Evolutionary conservation across 495 filamentous ascomycete genomes (phyloP).

Genomic region (Tuber melanosporum): DNA sequence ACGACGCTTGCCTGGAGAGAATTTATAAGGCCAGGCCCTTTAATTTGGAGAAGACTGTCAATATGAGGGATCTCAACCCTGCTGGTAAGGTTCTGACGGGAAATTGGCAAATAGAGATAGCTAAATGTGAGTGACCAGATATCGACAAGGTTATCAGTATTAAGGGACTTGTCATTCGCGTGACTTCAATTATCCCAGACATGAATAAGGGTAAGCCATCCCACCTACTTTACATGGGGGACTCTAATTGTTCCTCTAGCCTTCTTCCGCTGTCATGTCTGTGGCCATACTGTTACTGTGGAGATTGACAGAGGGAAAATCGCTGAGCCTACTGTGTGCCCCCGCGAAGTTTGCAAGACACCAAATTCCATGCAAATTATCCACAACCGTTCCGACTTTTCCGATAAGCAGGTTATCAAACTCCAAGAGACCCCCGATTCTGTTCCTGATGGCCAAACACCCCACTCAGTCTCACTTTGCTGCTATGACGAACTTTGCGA

Average conservation of each 20-base stretch:
- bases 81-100: conserved; percentile 50
- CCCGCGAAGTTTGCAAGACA: conserved; percentile 71
- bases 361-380: conserved; percentile 97
- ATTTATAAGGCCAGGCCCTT: conserved; percentile 82
- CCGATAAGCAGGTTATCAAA: conserved; percentile 98
- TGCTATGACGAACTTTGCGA: conserved; percentile 96
- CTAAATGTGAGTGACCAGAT: conserved; percentile 49
- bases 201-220: conserved; percentile 72
- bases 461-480: conserved; percentile 95
- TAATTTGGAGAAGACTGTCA: conserved; percentile 77
- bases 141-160: conserved; percentile 95
- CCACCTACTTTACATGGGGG: neutral
- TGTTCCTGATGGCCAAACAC: conserved; percentile 90
- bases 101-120: neutral
- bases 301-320: conserved; percentile 94
- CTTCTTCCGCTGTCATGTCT: conserved; percentile 91
- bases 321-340: conserved; percentile 84
- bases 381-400: conserved; percentile 90
- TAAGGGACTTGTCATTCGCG: conserved; percentile 93
- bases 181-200: conserved; percentile 93
- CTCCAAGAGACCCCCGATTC: conserved; percentile 94
- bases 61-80: conserved; percentile 92
- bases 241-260: conserved; percentile 44
- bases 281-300: conserved; percentile 82
- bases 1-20: conserved; percentile 59